These are phyloP conservation scores for Omphalotus guepiniiformis DNA, from an alignment of 768 basidiomycete species.

Conservation along the genomic window DNA sequence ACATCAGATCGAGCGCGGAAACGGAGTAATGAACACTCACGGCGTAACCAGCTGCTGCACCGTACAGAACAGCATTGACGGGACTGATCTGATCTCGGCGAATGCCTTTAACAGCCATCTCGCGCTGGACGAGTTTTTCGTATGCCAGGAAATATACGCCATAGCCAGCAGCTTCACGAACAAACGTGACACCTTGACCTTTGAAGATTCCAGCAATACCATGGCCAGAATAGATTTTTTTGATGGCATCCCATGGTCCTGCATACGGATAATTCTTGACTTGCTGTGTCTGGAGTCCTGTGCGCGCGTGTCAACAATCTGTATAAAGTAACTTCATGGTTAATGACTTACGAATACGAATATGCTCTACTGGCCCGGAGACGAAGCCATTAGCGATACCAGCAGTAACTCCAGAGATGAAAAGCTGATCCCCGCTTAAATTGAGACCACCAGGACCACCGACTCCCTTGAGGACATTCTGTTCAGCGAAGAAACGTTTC, in stretches of 20 bases:
- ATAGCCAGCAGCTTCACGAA: slow-evolving; percentile 79
- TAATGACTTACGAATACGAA: slow-evolving; percentile 82
- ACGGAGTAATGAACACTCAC: slow-evolving; percentile 38
- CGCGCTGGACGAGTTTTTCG: slow-evolving; percentile 85
- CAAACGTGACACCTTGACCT: slow-evolving; percentile 85
- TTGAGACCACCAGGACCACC: slow-evolving; percentile 65
- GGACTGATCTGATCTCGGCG: slow-evolving; percentile 74
- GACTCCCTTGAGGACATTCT: slow-evolving; percentile 52
- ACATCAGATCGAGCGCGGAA: background rate
- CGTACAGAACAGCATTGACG: slow-evolving; percentile 76
- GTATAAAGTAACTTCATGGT: too few relatives aligned
- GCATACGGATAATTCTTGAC: slow-evolving; percentile 68
- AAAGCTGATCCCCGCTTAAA: slow-evolving; percentile 61
- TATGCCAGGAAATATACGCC: slow-evolving; percentile 90
- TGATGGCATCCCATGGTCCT: slow-evolving; percentile 86
- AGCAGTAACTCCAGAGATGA: slow-evolving; percentile 75
- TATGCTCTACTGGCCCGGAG: slow-evolving; percentile 95
- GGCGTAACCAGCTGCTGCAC: slow-evolving; percentile 89
- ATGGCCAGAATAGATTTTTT: slow-evolving; percentile 70
- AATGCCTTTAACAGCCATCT: slow-evolving; percentile 72
- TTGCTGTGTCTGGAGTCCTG: slow-evolving; percentile 90
- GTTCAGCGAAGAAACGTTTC: slow-evolving; percentile 71
- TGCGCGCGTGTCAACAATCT: too few relatives aligned
- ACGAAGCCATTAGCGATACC: slow-evolving; percentile 90
- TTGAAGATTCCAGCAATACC: slow-evolving; percentile 89